These are phyloP conservation scores for Tilletia horrida DNA, from an alignment of 1,284 basidiomycete genomes.

Conservation along the genomic window DNA sequence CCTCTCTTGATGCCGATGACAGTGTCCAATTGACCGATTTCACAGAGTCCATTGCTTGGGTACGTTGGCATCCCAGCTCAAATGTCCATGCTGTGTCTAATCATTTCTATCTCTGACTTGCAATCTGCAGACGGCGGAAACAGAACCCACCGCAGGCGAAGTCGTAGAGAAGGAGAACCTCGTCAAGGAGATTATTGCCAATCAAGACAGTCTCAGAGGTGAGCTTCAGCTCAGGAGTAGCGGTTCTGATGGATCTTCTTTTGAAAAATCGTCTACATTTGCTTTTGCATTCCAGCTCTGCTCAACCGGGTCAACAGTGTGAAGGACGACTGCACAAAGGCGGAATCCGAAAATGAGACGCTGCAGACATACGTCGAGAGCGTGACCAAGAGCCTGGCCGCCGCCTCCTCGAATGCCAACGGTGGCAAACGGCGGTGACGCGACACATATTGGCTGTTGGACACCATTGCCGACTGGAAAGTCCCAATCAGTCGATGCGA, in stretches of 20 bases:
- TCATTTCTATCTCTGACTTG: background rate
- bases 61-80: background rate
- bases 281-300: conserved; percentile 27
- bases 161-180: conserved; percentile 53
- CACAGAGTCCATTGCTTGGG: conserved; percentile 19
- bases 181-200: conserved; percentile 46
- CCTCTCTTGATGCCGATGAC: too few species aligned
- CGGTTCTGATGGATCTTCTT: too few species aligned
- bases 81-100: background rate
- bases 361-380: conserved; percentile 53
- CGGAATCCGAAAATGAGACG: conserved; percentile 53
- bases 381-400: conserved; percentile 54
- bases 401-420: conserved; percentile 24
- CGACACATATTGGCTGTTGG: too few species aligned
- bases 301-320: conserved; percentile 40
- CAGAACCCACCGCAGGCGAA: conserved; percentile 50
- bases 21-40: background rate
- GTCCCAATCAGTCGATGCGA: background rate
- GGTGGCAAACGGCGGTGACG: conserved; percentile 7
- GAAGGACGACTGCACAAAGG: conserved; percentile 49
- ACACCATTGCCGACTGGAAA: background rate
- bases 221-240: too few species aligned
- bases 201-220: conserved; percentile 43
- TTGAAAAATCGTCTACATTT: background rate
- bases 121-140: conserved; percentile 34